Evolutionary conservation across 768 basidiomycete genomes (phyloP).

Genomic region (Boletus edulis): DNA sequence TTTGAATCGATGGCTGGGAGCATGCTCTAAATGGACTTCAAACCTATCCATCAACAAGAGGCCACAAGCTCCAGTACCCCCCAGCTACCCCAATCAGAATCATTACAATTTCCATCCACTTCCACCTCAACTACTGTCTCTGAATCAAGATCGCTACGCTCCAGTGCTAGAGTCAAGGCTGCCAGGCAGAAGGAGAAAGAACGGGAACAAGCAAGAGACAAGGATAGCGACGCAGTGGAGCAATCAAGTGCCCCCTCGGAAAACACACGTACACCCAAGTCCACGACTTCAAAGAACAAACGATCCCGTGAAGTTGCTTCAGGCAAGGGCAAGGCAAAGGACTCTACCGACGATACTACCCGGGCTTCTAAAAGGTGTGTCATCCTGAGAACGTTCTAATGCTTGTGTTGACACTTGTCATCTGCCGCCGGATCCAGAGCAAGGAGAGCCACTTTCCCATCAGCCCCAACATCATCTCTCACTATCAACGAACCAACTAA

Average conservation of each 20-base stretch:
- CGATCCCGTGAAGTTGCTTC: constrained; percentile 50
- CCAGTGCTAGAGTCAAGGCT: constrained; percentile 73
- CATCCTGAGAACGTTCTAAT: constrained; percentile 31
- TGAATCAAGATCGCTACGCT: constrained; percentile 62
- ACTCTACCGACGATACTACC: constrained; percentile 49
- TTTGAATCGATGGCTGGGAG: constrained; percentile 79
- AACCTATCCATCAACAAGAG: constrained; percentile 68
- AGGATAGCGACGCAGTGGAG: constrained; percentile 50
- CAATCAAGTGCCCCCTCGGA: constrained; percentile 39
- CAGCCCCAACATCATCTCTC: constrained; percentile 40
- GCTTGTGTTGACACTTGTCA: constrained; percentile 27
- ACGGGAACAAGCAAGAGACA: constrained; percentile 52
- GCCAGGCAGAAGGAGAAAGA: constrained; percentile 66
- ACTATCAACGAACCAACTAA: constrained; percentile 74
- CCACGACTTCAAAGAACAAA: constrained; percentile 41
- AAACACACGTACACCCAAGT: constrained; percentile 42
- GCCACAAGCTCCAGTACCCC: constrained; percentile 59
- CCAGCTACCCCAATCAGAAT: constrained; percentile 43
- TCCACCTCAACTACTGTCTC: constrained; percentile 36
- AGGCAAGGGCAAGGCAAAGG: constrained; percentile 65
- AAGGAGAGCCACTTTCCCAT: constrained; percentile 53
- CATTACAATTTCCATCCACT: constrained; percentile 33
- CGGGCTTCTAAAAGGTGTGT: constrained; percentile 64
- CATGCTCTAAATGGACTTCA: constrained; percentile 91
- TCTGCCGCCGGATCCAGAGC: constrained; percentile 43